Base-by-base conservation (phyloP, 208 protist genomes). In the Leptomonas pyrrhocoris region DNA sequence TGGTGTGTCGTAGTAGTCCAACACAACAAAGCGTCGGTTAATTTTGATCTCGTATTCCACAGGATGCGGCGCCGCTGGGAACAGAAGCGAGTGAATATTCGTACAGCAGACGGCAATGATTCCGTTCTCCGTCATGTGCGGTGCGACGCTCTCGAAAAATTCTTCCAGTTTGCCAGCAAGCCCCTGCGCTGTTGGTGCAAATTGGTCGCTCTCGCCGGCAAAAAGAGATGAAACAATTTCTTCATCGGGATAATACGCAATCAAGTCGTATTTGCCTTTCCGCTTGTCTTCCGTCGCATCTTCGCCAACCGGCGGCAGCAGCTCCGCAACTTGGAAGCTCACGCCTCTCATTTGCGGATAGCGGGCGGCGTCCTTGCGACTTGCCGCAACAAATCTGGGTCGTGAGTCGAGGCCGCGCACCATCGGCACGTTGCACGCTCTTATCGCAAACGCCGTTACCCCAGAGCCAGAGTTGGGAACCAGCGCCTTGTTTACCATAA, bases 31-130 rank as follows among this genome's bases (percentile, higher is more conserved):
- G 13, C 90, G 82, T 23, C 93, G 70, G 61, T 96, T 94, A 0
- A 85, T 54, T 61, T 96, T 95, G 8, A 97, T 81, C 72, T 97
- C 93, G 65, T 94, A 96, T 77, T 97, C 93, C 28, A 97, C 85
- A 25, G 90, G 90, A 54, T 96, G 77, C 1, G 87, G 89, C 38
- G 80, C 56, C 11, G 79, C 49, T 2, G 93, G 89, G 28, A 85
- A 81, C 19, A 94, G 64, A 15, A 97, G 45, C 12, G 90, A 84
- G 53, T 84, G 55, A 18, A 96, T 42, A 62, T 97, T 97, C 6
- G 93, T 94, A 68, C 86, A 94, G 55, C 86, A 90, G 54, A 97
- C 71, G 1, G 75, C 85, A 23, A 94, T 48, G 38, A 97, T 84
- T 11, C 93, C 93, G 11, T 80, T 84, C 15, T 96, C 89, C 6